These are phyloP conservation scores for Pseudonectria buxi DNA, from an alignment of 2,329 filamentous ascomycete species.

Conservation along the genomic window DNA sequence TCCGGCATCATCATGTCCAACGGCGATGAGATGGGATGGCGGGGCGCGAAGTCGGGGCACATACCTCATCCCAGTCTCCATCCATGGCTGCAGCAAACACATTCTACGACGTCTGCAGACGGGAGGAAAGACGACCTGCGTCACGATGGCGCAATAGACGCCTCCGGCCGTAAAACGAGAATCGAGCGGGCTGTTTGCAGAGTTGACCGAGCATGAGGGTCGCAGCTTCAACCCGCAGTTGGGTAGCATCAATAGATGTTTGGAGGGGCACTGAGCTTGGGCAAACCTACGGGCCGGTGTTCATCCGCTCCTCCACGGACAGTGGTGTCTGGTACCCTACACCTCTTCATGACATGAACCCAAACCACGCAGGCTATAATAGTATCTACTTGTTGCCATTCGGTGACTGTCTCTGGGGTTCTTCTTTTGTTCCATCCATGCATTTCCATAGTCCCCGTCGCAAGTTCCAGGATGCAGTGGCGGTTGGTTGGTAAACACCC, in stretches of 20 bases:
- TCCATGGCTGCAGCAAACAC: slow-evolving; percentile 47
- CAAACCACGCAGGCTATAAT: no score
- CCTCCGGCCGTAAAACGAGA: not conserved
- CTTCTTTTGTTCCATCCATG: no score
- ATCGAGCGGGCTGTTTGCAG: no score
- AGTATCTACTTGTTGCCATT: no score
- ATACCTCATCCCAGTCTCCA: slow-evolving; percentile 62
- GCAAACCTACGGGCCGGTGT: slow-evolving; percentile 10
- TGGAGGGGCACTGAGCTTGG: slow-evolving; percentile 20
- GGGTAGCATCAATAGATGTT: slow-evolving; percentile 15
- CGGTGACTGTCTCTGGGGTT: no score
- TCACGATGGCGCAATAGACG: slow-evolving; percentile 6
- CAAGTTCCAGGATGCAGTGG: no score
- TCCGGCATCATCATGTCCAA: no score
- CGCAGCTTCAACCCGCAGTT: slow-evolving; percentile 1
- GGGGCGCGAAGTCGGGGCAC: slow-evolving; percentile 19
- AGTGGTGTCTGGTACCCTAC: no score
- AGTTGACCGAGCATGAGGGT: no score
- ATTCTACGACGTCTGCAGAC: slow-evolving; percentile 25
- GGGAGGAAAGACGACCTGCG: slow-evolving; percentile 7
- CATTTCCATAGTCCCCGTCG: no score
- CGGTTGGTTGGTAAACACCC: no score
- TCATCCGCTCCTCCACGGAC: slow-evolving; percentile 9
- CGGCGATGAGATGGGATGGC: not conserved
- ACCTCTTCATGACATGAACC: no score